Evolutionary conservation across 2,329 filamentous ascomycete species (phyloP), one percentile per base, ranked within the genome.

Genomic region (Colletotrichum spinosum): DNA sequence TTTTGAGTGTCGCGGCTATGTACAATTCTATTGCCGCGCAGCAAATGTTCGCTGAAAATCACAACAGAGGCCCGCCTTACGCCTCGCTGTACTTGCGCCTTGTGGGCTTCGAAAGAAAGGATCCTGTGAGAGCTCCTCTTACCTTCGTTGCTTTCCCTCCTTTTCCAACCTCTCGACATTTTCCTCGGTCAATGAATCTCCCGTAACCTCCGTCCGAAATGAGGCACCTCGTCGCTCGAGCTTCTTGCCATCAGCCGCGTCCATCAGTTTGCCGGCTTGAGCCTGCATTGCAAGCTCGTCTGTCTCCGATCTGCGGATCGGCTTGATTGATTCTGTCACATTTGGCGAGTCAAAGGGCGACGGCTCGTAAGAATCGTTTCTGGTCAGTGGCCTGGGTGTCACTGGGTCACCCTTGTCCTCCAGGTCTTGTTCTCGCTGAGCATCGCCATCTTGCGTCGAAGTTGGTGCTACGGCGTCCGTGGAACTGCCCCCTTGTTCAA

Each of bases 171-270:
- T 83, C 41, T 81, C 83, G 51, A 87, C 75, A 68, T 87, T 87
- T 70, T 84, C 84, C 67, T 85, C 81, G 1, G 85, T 87, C 67
- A 87, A 69, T 6, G 80, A 80, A 59, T 85, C 81, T 3, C 79
- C 79, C 8, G 70, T 61, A 10, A 75, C 71, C 34, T 71, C 65
- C 44, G 77, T 78, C 9, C 79, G 74, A 35, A 77, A 76, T 8
- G 76, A 76, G 37, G 72, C 76, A 13, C 70, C 72, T n/a, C 75
- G 69, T 49, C 75, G 74, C 34, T 68, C 72, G 6, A 74, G 69
- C 33, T 76, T 73, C 6, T 63, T 69, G 4, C 77, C 77, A 5
- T 81, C 81, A 0, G 81, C 81, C 2, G 81, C 81, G 50, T 79
- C 81, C 55, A 84, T 80, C 49, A 84, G 70, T 69, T 83, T 84